Evolutionary conservation across 371 early-diverging fungal genomes (phyloP).

Genomic region (Mortierella sp.): DNA sequence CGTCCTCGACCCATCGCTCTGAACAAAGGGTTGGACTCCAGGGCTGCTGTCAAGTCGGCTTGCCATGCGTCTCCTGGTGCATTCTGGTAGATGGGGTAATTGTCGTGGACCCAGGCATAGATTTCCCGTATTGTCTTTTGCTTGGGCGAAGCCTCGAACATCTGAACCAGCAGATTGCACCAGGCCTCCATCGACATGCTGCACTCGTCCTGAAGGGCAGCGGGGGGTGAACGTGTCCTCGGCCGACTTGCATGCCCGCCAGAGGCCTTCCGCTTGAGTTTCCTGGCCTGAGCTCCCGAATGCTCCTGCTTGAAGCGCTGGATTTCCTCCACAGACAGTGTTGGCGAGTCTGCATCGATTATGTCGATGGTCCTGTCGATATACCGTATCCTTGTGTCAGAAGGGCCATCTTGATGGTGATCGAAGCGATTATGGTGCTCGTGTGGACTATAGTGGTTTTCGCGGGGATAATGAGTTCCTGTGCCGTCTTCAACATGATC

Average conservation of each 20-base stretch:
- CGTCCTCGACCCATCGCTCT: conserved; percentile 59
- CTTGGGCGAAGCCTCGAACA: conserved; percentile 59
- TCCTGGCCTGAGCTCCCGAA: conserved; percentile 40
- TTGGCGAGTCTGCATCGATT: conserved; percentile 50
- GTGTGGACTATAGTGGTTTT: conserved; percentile 13
- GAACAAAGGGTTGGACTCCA: conserved; percentile 57
- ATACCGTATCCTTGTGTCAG: conserved; percentile 45
- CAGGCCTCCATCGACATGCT: conserved; percentile 60
- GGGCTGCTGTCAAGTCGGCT: conserved; percentile 50
- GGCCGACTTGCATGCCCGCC: conserved; percentile 44
- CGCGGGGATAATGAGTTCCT: conserved; percentile 16
- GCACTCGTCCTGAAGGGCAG: conserved; percentile 52
- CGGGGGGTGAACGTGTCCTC: conserved; percentile 46
- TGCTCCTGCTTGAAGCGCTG: conserved; percentile 57
- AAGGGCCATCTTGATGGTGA: conserved; percentile 18
- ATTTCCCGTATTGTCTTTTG: conserved; percentile 61
- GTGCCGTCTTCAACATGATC: conserved; percentile 14
- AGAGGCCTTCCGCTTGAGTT: conserved; percentile 52
- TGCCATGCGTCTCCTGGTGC: conserved; percentile 58
- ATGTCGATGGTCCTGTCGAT: conserved; percentile 39
- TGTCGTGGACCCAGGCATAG: conserved; percentile 57
- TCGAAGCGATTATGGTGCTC: conserved; percentile 14
- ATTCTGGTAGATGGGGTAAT: conserved; percentile 56
- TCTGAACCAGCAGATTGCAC: conserved; percentile 56
- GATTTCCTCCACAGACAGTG: conserved; percentile 51